Evolutionary conservation across 306 rosid genomes (phyloP), one percentile per base, ranked within the genome.

Genomic region (Oxytropis ochrocephala): DNA sequence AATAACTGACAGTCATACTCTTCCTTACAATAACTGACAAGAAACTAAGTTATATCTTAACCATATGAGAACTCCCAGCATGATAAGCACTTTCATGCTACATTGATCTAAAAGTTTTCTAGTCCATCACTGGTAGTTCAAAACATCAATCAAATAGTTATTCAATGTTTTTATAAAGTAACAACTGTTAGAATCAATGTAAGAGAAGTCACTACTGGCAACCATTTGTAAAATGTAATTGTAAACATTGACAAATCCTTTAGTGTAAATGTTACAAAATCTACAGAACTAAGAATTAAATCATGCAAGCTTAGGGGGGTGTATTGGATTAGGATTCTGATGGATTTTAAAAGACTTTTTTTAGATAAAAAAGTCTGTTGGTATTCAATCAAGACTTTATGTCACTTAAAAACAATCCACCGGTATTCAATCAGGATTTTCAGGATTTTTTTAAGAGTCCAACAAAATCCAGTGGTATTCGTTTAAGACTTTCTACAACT

Each of bases 31-130:
- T 42, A 47, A 48, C 12, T 19, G 41, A 50, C 39, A 49, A 21
- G 50, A 56, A 5, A 66, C 36, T 64, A 57, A 75, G 55, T 21
- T 44, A 60, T 43, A 63, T 52, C 12, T 39, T 51, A 17, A 70
- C 69, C 30, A 64, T 62, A 63, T 14, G 44, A 61, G 57, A 88
- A 57, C 64, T 18, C 69, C 46, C 69, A 70, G 69, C 69, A 69
- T 11, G 57, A 42, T 32, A 30, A 55, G 42, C 27, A 62, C 10
- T 44, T 46, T 43, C 12, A 64, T 11, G 19, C 11, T 16, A 32
- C 49, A 50, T 32, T 44, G 44, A 71, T 42, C 35, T 2, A 46
- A 58, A 39, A 71, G 12, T 6, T n/a, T 58, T 72, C 29, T 27
- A 54, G 60, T 58, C 59, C 60, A 32, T 13, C 63, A 41, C 19